Conservation (phyloP, 768 basidiomycete species). For the Macrolepiota dolichaula region DNA sequence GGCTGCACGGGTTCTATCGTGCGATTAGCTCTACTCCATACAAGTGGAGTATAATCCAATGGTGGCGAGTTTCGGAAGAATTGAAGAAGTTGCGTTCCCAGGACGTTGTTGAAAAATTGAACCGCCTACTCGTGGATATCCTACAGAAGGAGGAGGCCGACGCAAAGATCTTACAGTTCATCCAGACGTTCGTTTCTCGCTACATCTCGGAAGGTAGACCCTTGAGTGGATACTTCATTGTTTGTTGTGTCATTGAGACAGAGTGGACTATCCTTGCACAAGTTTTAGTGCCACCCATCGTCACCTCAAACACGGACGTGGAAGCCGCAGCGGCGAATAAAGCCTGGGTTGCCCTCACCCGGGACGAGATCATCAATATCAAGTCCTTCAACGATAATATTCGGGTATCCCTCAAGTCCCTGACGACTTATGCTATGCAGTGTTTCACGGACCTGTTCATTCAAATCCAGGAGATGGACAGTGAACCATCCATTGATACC, state of each 20-base stretch:
- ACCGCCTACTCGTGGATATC: slow-evolving; percentile 65
- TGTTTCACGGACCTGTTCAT: slow-evolving; percentile 74
- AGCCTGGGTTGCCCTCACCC: slow-evolving; percentile 72
- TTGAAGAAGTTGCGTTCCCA: slow-evolving; percentile 62
- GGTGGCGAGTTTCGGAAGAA: slow-evolving; percentile 51
- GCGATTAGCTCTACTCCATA: slow-evolving; percentile 79
- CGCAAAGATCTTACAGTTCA: slow-evolving; percentile 47
- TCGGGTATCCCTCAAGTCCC: slow-evolving; percentile 38
- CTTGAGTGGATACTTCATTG: slow-evolving; percentile 81
- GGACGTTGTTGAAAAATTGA: slow-evolving; percentile 68
- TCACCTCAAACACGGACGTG: slow-evolving; percentile 28
- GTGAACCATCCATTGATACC: slow-evolving; percentile 76
- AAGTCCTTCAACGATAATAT: slow-evolving; percentile 35
- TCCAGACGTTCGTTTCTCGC: slow-evolving; percentile 68
- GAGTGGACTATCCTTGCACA: slow-evolving; percentile 86
- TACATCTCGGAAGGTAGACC: slow-evolving; percentile 77
- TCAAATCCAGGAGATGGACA: slow-evolving; percentile 82
- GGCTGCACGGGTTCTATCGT: slow-evolving; percentile 83
- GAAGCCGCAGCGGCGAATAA: slow-evolving; percentile 85
- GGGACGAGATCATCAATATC: slow-evolving; percentile 41
- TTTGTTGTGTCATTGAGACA: slow-evolving; percentile 86
- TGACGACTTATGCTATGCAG: slow-evolving; percentile 62
- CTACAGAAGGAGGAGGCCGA: slow-evolving; percentile 52
- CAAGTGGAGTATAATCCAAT: slow-evolving; percentile 67
- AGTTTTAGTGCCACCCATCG: slow-evolving; percentile 39